Percentiles rank a stretch among this genome's conserved stretches.
Conservation (phyloP, 108 stramenopile species). For the Nannochloropsis oceanica region DNA sequence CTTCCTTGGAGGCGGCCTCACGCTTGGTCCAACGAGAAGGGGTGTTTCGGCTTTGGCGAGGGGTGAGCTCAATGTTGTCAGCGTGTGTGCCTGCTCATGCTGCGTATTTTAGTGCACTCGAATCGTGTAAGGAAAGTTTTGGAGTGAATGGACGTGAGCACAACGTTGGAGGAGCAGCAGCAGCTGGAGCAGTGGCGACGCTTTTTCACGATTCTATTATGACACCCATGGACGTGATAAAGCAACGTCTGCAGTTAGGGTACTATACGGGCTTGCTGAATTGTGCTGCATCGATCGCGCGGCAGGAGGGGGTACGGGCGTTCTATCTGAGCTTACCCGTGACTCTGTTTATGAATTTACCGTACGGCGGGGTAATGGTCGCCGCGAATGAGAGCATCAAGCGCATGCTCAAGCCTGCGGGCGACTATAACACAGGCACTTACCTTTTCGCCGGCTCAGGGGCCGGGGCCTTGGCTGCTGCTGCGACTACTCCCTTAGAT, state of each 20-base stretch:
- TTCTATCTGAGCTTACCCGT: slow-evolving; percentile 75
- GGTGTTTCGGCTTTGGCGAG: slow-evolving; percentile 72
- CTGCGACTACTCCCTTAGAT: slow-evolving; percentile 83
- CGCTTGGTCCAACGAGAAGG: slow-evolving; percentile 24
- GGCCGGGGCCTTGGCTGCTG: slow-evolving; percentile 75
- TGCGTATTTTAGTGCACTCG: slow-evolving; percentile 83
- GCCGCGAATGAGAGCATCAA: slow-evolving; percentile 75
- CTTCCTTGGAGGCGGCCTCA: not conserved
- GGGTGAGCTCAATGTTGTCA: slow-evolving; percentile 77
- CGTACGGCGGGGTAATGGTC: slow-evolving; percentile 90
- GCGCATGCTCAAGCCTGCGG: slow-evolving; percentile 26
- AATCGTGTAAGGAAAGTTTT: slow-evolving; percentile 52
- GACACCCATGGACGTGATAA: slow-evolving; percentile 94
- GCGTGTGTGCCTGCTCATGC: slow-evolving; percentile 98
- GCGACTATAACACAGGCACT: slow-evolving; percentile 16
- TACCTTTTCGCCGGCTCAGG: slow-evolving; percentile 55
- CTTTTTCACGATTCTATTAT: slow-evolving; percentile 80
- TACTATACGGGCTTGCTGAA: slow-evolving; percentile 62
- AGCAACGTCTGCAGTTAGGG: slow-evolving; percentile 95
- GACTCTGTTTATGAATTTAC: slow-evolving; percentile 88
- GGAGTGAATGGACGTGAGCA: slow-evolving; percentile 27
- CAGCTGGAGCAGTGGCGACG: slow-evolving; percentile 72
- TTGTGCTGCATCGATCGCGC: slow-evolving; percentile 35
- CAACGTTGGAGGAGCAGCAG: slow-evolving; percentile 35
- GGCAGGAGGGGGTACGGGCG: slow-evolving; percentile 49